A percentile compares a stretch with the other conserved stretches of the same genome.
Conservation (phyloP, 352 stramenopile genomes). For the Achlya hypogyna region DNA sequence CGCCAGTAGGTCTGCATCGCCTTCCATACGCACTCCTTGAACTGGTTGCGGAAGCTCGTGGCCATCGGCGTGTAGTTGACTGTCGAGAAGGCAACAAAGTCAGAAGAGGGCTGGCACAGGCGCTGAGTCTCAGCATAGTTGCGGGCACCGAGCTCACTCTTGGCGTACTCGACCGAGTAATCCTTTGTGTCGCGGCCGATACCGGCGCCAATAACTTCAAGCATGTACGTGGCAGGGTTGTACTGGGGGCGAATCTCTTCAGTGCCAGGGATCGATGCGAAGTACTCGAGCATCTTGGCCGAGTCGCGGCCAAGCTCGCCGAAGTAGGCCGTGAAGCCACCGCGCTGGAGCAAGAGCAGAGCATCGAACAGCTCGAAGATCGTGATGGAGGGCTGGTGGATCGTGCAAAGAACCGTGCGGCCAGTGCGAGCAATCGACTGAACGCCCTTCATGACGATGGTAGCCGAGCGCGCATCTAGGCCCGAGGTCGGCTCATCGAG, state of each 20-base stretch:
- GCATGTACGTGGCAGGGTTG: constrained; percentile 61
- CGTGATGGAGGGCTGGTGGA: constrained; percentile 73
- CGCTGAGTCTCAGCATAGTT: constrained; percentile 34
- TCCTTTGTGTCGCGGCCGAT: constrained; percentile 24
- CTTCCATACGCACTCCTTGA: constrained; percentile 17
- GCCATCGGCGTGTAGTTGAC: constrained; percentile 39
- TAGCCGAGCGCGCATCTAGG: constrained; percentile 72
- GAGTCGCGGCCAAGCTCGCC: constrained; percentile 74
- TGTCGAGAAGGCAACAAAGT: constrained; percentile 31
- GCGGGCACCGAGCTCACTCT: constrained; percentile 27
- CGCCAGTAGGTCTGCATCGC: constrained; percentile 36
- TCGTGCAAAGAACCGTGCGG: constrained; percentile 82
- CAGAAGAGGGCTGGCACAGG: constrained; percentile 8
- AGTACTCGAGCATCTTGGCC: constrained; percentile 21
- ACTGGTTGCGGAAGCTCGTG: constrained; percentile 33
- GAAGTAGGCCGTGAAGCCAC: constrained; percentile 35
- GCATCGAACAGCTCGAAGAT: constrained; percentile 90
- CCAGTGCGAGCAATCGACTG: constrained; percentile 73
- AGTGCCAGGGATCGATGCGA: constrained; percentile 16
- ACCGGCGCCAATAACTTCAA: constrained; percentile 53
- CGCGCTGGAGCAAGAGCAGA: constrained; percentile 73
- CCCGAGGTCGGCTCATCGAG: constrained; percentile 87
- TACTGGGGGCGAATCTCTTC: constrained; percentile 42
- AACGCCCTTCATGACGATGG: constrained; percentile 81
- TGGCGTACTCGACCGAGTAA: constrained; percentile 41